Percentiles rank a stretch among this genome's conserved stretches.
Conservation (phyloP, 305 asterid genomes). For the Fraxinus nigra region DNA sequence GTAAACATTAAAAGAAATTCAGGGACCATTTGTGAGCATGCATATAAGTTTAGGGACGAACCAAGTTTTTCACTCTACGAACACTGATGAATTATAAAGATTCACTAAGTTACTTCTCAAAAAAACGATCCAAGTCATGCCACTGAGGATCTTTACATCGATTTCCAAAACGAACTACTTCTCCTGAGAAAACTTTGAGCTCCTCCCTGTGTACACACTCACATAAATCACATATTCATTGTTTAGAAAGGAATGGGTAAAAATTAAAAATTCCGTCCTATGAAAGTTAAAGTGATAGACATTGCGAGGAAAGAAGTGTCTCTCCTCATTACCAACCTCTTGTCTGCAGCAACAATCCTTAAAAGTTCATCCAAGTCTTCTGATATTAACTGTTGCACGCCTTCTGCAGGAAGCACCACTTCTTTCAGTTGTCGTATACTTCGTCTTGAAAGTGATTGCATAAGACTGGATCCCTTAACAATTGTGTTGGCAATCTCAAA, state of each 20-base stretch:
- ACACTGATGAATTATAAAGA: slow-evolving; percentile 10
- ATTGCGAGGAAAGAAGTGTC: not conserved
- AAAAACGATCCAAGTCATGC: slow-evolving; percentile 81
- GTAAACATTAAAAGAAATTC: not conserved
- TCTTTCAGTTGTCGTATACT: slow-evolving; percentile 36
- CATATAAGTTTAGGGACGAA: not conserved
- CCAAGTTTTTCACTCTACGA: not conserved
- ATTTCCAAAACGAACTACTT: slow-evolving; percentile 85
- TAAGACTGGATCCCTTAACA: slow-evolving; percentile 38
- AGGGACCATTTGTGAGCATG: not conserved
- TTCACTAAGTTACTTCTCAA: slow-evolving; percentile 58
- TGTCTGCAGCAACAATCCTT: slow-evolving; percentile 38
- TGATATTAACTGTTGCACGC: slow-evolving; percentile 39
- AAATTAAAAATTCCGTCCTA: not conserved
- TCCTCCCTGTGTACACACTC: slow-evolving; percentile 53
- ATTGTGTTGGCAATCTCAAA: slow-evolving; percentile 50
- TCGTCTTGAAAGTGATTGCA: slow-evolving; percentile 39
- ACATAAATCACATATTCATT: not conserved
- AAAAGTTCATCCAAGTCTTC: slow-evolving; percentile 37
- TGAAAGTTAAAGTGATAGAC: not conserved
- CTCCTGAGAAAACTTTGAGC: slow-evolving; percentile 69
- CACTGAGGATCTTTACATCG: slow-evolving; percentile 91
- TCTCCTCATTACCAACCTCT: slow-evolving; percentile 30
- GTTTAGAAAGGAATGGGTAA: not conserved
- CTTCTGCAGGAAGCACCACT: slow-evolving; percentile 39